phyloP scores from a whole-genome alignment of 2,329 filamentous ascomycete species.

The Trichoderma atrobrunneum region DNA sequence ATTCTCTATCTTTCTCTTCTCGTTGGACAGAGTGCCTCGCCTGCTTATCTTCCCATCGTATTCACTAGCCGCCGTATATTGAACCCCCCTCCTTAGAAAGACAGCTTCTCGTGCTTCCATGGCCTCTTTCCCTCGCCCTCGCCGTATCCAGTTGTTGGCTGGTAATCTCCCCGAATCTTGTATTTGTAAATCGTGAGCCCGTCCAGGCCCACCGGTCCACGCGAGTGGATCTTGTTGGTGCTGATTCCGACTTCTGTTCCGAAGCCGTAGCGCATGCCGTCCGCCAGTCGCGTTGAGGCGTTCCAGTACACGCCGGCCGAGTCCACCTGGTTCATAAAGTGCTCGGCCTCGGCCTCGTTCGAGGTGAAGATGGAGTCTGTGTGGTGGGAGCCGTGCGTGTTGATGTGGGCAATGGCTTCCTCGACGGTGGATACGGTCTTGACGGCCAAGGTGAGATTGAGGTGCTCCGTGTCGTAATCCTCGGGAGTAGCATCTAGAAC shows the following conservation, averaged over 20 bases:
- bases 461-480: conserved; percentile 87
- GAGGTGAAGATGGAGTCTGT: conserved; percentile 87
- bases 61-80: neutral
- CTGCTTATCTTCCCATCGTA: neutral
- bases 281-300: conserved; percentile 87
- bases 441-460: conserved; percentile 79
- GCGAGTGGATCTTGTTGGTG: conserved; percentile 96
- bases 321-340: conserved; percentile 82
- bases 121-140: conserved; percentile 57
- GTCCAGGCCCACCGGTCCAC: conserved; percentile 90
- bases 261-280: conserved; percentile 96
- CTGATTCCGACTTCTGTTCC: conserved; percentile 97
- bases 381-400: conserved; percentile 86
- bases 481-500: conserved; percentile 63
- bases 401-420: conserved; percentile 83
- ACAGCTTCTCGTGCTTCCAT: conserved; percentile 58
- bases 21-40: neutral
- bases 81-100: conserved; percentile 32
- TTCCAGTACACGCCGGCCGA: conserved; percentile 97
- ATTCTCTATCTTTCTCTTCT: neutral
- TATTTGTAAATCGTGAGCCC: conserved; percentile 98
- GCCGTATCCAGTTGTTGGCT: conserved; percentile 75
- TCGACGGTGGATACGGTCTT: conserved; percentile 69
- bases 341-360: conserved; percentile 64
- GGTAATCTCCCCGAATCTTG: conserved; percentile 78